Base-by-base conservation (phyloP, 106 monocot species). In the Dioscorea alata region DNA sequence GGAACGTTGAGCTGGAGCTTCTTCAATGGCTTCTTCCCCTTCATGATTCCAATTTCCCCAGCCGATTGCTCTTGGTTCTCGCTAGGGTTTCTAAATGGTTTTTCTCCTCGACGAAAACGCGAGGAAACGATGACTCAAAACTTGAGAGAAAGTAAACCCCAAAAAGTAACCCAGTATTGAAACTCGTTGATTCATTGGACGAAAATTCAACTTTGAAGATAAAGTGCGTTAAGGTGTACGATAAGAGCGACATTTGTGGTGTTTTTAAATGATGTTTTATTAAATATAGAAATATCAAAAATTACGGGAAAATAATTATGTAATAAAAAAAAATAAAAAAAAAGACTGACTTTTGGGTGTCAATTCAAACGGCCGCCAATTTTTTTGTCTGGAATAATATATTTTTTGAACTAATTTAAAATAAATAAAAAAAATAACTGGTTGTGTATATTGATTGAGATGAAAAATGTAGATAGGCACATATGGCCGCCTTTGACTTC, bases 1-100 rank as follows among this genome's bases (percentile, higher is more conserved):
- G 91, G 88, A 12, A 96, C 88, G 28, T 78, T 23, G 66, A 96
- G 86, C 77, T 67, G 73, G 33, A 91, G 88, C 70, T 79, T 64
- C 68, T 57, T 75, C 73, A 82, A n/a, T 20, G 83, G 75, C 83
- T 74, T 92, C 78, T 51, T 74, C 57, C 86, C 79, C 88, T 78
- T 96, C 95, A 88, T 95, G 85, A 70, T 79, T 71, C 28, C 23
- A 14, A 49, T 66, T 14, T 66, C 59, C 9, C 22, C 4, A 1
- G 23, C 59, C 23, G 12, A 59, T 12, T 20, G 19, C 22, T 21
- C 22, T 12, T 4, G 4, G 12, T 12, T 21, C 4, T 12, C 12
- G 12, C 59, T 20, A 59, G 59, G 59, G 59, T 23, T 7, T 59
- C 23, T 8, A 59, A 23, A 6, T 42, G 23, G 59, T 23, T 23